Conservation (phyloP, 257 asterid genomes). For the Ajuga chamaepitys region DNA sequence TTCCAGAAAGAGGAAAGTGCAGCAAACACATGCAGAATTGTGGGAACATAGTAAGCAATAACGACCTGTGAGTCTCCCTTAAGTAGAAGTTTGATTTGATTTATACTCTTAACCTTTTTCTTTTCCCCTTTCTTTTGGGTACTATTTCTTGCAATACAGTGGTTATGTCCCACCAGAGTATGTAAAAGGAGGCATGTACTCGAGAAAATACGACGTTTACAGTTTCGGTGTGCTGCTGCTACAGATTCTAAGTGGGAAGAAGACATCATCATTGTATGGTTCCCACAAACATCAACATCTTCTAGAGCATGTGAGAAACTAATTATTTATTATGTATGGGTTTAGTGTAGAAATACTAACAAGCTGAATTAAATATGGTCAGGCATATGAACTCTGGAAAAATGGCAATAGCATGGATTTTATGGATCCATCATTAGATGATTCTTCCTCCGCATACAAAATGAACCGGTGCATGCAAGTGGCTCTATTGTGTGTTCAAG, state of each 20-base stretch:
- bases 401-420: conserved; percentile 13
- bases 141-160: conserved; percentile 12
- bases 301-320: conserved; percentile 25
- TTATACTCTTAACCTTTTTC: background rate
- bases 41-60: conserved; percentile 37
- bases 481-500: conserved; percentile 37
- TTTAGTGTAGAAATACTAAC: background rate
- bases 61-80: background rate
- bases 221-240: conserved; percentile 37
- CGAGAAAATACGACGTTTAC: conserved; percentile 31
- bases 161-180: conserved; percentile 42
- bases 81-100: background rate
- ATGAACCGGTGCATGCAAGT: conserved; percentile 26
- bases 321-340: no score
- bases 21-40: conserved; percentile 29
- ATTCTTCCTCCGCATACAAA: conserved; percentile 12
- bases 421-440: conserved; percentile 22
- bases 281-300: conserved; percentile 19
- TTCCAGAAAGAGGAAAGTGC: conserved; percentile 24
- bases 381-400: conserved; percentile 36
- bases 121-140: no score
- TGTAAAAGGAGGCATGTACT: conserved; percentile 30
- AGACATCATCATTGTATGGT: conserved; percentile 23
- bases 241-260: conserved; percentile 37
- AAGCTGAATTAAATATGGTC: background rate